Evolutionary conservation across 768 basidiomycete genomes (phyloP).

Genomic region (Tubosaeta sp.): DNA sequence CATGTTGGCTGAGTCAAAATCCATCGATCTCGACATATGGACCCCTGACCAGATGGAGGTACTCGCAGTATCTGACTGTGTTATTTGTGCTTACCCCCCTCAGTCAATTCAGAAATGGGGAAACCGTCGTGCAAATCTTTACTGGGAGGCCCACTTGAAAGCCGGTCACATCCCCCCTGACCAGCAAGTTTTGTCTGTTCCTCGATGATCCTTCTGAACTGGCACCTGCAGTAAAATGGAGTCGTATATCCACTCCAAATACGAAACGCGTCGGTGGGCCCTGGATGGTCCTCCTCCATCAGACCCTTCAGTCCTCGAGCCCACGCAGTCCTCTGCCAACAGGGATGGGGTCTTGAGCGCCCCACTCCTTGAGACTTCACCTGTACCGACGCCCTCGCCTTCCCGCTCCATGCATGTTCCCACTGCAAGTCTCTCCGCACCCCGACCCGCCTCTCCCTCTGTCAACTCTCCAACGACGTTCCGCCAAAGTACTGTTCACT

Average conservation of each 20-base stretch:
- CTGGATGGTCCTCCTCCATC: slow-evolving; percentile 79
- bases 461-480: slow-evolving; percentile 22
- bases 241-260: slow-evolving; percentile 94
- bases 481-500: slow-evolving; percentile 10
- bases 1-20: slow-evolving; percentile 95
- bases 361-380: slow-evolving; percentile 7
- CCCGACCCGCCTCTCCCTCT: slow-evolving; percentile 29
- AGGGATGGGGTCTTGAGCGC: background rate
- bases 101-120: slow-evolving; percentile 93
- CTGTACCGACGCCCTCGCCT: background rate
- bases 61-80: slow-evolving; percentile 15
- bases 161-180: slow-evolving; percentile 89
- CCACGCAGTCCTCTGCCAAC: slow-evolving; percentile 15
- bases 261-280: slow-evolving; percentile 92
- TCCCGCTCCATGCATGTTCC: slow-evolving; percentile 11
- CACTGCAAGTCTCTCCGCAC: slow-evolving; percentile 17
- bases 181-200: slow-evolving; percentile 58
- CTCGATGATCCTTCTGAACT: background rate
- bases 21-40: slow-evolving; percentile 97
- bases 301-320: slow-evolving; percentile 77
- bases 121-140: slow-evolving; percentile 85
- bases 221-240: slow-evolving; percentile 80
- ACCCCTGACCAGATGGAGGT: slow-evolving; percentile 97
- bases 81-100: background rate
- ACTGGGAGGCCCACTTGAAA: slow-evolving; percentile 97